phyloP scores from a whole-genome alignment of 23 red algal genomes.

The Chondrus crispus region DNA sequence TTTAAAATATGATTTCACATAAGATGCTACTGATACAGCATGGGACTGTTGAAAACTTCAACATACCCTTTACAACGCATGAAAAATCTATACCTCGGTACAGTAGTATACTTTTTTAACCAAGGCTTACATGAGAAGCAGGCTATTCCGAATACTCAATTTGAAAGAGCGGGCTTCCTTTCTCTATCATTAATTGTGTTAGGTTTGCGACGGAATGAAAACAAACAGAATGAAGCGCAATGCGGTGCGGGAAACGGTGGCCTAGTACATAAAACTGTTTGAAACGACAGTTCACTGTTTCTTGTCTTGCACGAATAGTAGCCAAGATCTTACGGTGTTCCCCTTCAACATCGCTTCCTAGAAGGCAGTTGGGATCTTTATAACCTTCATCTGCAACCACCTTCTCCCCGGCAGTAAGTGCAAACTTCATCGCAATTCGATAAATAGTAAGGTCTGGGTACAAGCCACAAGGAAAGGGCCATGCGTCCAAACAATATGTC shows the following conservation, averaged over 20 bases:
- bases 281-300: neutral
- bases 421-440: neutral
- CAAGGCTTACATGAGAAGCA: too few relatives aligned
- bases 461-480: neutral
- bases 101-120: too few relatives aligned
- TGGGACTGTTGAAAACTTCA: too few relatives aligned
- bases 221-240: neutral
- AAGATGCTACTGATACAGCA: too few relatives aligned
- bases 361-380: neutral
- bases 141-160: too few relatives aligned
- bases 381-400: neutral
- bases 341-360: too few relatives aligned
- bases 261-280: neutral
- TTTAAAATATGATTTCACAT: too few relatives aligned
- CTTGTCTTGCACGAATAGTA: neutral
- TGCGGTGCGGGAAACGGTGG: neutral
- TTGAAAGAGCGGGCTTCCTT: neutral
- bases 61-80: too few relatives aligned
- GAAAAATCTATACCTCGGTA: too few relatives aligned
- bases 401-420: neutral
- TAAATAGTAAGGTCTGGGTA: neutral
- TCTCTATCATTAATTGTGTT: neutral
- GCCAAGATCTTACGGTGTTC: neutral
- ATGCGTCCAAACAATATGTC: conserved; percentile 6
- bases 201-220: neutral